Conservation (phyloP, 2,329 filamentous ascomycete genomes). For the Sarocladium strictum region DNA sequence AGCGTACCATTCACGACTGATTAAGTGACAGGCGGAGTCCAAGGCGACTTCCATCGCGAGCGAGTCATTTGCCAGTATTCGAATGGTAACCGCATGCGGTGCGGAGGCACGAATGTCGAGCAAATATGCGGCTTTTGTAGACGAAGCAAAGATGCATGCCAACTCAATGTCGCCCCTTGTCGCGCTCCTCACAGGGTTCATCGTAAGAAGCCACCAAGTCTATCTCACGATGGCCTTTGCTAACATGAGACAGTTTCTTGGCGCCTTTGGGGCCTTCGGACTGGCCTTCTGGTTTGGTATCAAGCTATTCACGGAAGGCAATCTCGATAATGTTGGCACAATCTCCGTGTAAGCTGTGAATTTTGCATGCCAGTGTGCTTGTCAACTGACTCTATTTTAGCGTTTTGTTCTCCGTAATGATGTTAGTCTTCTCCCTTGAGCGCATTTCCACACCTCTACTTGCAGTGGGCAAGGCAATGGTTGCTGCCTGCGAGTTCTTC, state of each 20-base stretch:
- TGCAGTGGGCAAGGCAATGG: constrained; percentile 51
- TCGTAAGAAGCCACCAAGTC: constrained; percentile 30
- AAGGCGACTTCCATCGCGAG: constrained; percentile 55
- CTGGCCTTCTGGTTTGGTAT: constrained; percentile 60
- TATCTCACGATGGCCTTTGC: neutral
- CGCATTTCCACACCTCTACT: constrained; percentile 52
- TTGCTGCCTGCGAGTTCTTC: constrained; percentile 54
- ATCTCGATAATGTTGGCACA: constrained; percentile 42
- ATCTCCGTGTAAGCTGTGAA: constrained; percentile 44
- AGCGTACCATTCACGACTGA: neutral
- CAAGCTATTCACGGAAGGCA: constrained; percentile 40
- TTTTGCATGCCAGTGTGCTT: too few relatives aligned
- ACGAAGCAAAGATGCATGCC: constrained; percentile 45
- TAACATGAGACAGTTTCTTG: constrained; percentile 40
- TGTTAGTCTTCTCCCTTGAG: constrained; percentile 51
- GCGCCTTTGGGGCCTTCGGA: constrained; percentile 45
- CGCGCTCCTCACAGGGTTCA: constrained; percentile 45
- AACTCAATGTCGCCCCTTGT: constrained; percentile 44
- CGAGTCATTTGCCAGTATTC: constrained; percentile 53
- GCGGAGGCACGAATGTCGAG: constrained; percentile 48
- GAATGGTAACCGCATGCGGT: constrained; percentile 58
- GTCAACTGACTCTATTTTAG: constrained; percentile 16
- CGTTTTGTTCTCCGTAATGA: constrained; percentile 52
- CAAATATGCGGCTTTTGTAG: constrained; percentile 49
- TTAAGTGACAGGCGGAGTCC: constrained; percentile 37